Conservation (phyloP, 1,284 basidiomycete species). For the Fomitiporia mediterranea region DNA sequence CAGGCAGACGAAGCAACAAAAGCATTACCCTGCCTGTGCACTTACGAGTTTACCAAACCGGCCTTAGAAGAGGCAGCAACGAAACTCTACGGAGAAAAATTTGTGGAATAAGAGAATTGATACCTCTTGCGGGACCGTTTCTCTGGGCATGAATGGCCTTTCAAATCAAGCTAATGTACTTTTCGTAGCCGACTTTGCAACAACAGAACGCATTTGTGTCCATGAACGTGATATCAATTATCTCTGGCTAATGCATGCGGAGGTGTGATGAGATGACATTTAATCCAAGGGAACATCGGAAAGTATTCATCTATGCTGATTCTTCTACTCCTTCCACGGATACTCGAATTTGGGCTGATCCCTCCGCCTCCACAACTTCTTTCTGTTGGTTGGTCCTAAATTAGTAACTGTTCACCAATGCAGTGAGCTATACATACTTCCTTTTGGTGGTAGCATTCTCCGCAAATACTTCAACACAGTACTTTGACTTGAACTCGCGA, state of each 20-base stretch:
- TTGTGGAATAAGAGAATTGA: no score
- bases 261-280: not conserved
- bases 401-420: conserved; percentile 8
- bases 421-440: conserved; percentile 56
- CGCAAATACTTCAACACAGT: conserved; percentile 84
- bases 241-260: not conserved
- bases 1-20: conserved; percentile 20
- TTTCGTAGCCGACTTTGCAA: no score
- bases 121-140: no score
- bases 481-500: conserved; percentile 83
- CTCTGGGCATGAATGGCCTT: no score
- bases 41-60: conserved; percentile 53
- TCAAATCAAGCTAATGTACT: no score
- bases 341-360: conserved; percentile 83
- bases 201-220: not conserved
- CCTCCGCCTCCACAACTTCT: conserved; percentile 87
- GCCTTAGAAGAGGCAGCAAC: conserved; percentile 43
- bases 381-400: conserved; percentile 43
- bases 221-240: no score
- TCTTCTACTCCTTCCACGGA: conserved; percentile 70
- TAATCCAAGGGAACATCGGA: no score
- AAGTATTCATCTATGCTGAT: not conserved
- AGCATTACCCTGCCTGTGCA: conserved; percentile 34
- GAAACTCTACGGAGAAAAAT: conserved; percentile 41
- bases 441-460: conserved; percentile 82